Evolutionary conservation across 2,329 filamentous ascomycete genomes (phyloP).

Genomic region (Pezicula neosporulosa): DNA sequence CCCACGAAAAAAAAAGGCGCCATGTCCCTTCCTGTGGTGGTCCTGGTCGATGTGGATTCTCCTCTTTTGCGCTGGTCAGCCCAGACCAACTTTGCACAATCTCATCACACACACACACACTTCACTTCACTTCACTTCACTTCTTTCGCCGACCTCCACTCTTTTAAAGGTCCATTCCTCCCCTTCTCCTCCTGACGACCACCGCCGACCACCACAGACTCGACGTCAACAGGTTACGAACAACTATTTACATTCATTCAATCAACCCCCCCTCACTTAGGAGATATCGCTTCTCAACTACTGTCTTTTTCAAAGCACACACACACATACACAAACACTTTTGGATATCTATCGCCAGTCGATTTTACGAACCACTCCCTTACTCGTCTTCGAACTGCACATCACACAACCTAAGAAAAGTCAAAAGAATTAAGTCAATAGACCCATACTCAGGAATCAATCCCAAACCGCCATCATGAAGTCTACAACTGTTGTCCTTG

Average conservation of each 20-base stretch:
- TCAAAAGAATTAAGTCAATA: too few relatives aligned
- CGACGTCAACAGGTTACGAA: background rate
- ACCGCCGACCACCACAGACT: background rate
- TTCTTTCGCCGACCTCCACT: background rate
- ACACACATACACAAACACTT: background rate
- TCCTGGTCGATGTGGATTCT: too few relatives aligned
- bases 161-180: background rate
- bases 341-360: background rate
- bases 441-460: background rate
- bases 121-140: background rate
- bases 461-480: constrained; percentile 27
- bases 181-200: background rate
- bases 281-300: background rate
- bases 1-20: too few relatives aligned
- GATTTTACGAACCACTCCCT: background rate
- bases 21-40: too few relatives aligned
- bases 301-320: background rate
- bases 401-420: background rate
- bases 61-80: too few relatives aligned
- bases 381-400: background rate
- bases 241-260: background rate
- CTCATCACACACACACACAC: too few relatives aligned
- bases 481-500: constrained; percentile 25
- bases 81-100: too few relatives aligned
- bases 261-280: background rate